Conservation (phyloP, 441 rosid genomes). For the Heliophila coronopifolia region DNA sequence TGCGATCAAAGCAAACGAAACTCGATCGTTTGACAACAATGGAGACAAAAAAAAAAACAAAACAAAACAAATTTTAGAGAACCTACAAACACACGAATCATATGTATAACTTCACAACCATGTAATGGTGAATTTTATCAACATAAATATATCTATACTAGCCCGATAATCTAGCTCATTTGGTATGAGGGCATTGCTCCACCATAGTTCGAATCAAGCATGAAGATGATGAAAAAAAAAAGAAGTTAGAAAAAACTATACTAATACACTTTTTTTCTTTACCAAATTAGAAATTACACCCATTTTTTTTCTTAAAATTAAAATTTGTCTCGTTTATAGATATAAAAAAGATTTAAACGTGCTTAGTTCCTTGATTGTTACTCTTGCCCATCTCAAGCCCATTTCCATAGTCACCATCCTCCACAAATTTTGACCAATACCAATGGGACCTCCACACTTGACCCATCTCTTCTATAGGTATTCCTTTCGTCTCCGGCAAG, state of each 20-base stretch:
- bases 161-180: too few relatives aligned
- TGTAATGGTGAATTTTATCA: constrained; percentile 14
- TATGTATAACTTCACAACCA: constrained; percentile 8
- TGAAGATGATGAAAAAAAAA: too few relatives aligned
- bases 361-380: constrained; percentile 36
- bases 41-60: too few relatives aligned
- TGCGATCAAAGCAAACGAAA: too few relatives aligned
- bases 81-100: too few relatives aligned
- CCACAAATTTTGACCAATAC: constrained; percentile 59
- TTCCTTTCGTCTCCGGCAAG: constrained; percentile 64
- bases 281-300: constrained; percentile 14
- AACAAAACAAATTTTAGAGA: too few relatives aligned
- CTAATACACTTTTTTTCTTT: constrained; percentile 19
- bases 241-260: too few relatives aligned
- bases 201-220: too few relatives aligned
- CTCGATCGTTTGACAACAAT: too few relatives aligned
- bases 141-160: constrained; percentile 17
- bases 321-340: not conserved
- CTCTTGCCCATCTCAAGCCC: constrained; percentile 55
- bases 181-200: too few relatives aligned
- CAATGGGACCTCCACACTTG: constrained; percentile 62
- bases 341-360: constrained; percentile 27
- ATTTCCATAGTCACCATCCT: constrained; percentile 34
- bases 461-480: constrained; percentile 60
- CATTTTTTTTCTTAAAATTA: not conserved